Base-by-base conservation (phyloP, 1,284 basidiomycete species). In the Sporisorium sorghi region DNA sequence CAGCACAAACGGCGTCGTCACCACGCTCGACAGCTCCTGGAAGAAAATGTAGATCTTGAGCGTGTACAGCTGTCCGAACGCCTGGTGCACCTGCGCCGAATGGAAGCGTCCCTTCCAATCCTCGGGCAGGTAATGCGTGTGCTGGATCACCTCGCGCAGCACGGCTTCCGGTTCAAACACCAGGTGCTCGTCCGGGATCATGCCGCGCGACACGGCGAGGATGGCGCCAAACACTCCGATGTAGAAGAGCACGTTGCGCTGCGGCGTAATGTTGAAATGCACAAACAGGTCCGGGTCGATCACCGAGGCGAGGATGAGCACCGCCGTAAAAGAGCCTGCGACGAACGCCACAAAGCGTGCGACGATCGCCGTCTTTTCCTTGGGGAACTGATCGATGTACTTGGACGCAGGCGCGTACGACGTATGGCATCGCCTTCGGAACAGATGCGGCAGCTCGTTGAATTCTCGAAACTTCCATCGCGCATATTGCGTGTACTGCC, bases 391-490 rank as follows among this genome's bases (percentile, higher is more conserved):
- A 26, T 93, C 93, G 68, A 97, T 94, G 85, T 98, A 99, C 87
- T 93, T 91, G 84, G 91, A 94, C 15, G 97, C 93, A 11, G 90
- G 87, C 0, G 92, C 93, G 77, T 96, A 94, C 65, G 92, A 94
- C 77, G 92, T 90, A 75, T 94, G 90, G 53, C 97, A 87, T 55
- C 96, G 88, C 44, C 93, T 88, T 40, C 90, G 88, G 84, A 99
- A 99, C 33, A 96, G 87, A 85, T 99, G 96, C 0, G 94, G 93
- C 5, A 99, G 87, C 84, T 99, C 96, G 84, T 99, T 99, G 87
- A 97, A 99, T 85, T 99, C 97, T 67, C 97, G 89, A 82, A 99
- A 99, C 84, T 97, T 98, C 97, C 97, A 99, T 74, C 93, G 91
- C 0, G 95, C 96, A 74, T 93, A 94, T 1, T 91, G 91, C 0